A percentile compares a stretch with the other conserved stretches of the same genome.
Conservation (phyloP, 768 basidiomycete species). For the Suillus plorans region DNA sequence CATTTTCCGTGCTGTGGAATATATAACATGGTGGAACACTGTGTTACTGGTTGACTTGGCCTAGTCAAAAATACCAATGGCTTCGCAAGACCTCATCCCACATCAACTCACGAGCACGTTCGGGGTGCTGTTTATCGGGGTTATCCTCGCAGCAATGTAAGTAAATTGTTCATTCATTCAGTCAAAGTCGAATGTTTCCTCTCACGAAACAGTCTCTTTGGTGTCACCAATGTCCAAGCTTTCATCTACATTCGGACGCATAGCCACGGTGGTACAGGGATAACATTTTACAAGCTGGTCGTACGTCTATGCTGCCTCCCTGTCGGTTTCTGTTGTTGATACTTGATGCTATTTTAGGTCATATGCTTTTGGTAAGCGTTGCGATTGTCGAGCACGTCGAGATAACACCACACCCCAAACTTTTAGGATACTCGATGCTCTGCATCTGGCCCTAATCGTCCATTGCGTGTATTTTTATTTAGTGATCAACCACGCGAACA, state of each 20-base stretch:
- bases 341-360: not conserved
- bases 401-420: not conserved
- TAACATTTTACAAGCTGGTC: not conserved
- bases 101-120: not conserved
- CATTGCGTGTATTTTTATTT: slow-evolving; percentile 38
- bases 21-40: not conserved
- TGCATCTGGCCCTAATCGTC: slow-evolving; percentile 35
- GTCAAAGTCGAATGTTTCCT: too few species aligned
- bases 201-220: not conserved
- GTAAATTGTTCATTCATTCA: not conserved
- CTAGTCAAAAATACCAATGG: not conserved
- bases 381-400: not conserved
- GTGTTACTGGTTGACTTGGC: not conserved
- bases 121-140: not conserved
- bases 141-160: not conserved
- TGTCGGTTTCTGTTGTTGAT: not conserved
- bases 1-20: not conserved
- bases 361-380: not conserved
- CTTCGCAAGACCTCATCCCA: not conserved
- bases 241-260: not conserved
- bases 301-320: not conserved
- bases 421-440: slow-evolving; percentile 34
- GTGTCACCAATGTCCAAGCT: not conserved
- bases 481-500: slow-evolving; percentile 33
- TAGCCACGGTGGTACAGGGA: not conserved